Base-by-base conservation (phyloP, 1,284 basidiomycete genomes). In the Veloboletus limbatus region DNA sequence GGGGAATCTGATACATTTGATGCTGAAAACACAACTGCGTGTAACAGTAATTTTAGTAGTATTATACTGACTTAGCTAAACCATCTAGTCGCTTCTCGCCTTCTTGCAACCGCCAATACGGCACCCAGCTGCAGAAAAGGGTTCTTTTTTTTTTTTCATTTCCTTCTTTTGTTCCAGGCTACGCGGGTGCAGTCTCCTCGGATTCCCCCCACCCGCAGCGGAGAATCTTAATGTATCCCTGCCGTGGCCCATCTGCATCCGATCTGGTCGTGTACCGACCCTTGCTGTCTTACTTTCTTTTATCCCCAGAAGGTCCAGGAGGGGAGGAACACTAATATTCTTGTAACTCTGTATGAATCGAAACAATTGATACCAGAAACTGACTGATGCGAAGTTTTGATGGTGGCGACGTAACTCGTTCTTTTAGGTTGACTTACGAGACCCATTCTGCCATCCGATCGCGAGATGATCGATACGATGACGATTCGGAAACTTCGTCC, bases 11-110 rank as follows among this genome's bases (percentile, higher is more conserved):
- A 51, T 47, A 47, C 39, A 45, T 41, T 42, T 48, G 47, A 48
- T 51, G 56, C 48, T 45, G 49, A 54, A 49, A 52, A 53, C 51
- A 43, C 45, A 42, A 25, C 37, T 35, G 56, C 57, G 62, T 65
- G 61, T 63, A 64, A 51, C 59, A 62, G 47, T 65, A 65, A 53
- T 65, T 64, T 52, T 62, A 60, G 59, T 62, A 63, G 58, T 66
- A 64, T 58, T 46, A 51, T 63, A 64, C 63, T 51, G 59, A 65
- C 62, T 62, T 57, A 56, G 42, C 50, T 63, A 63, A 66, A 48
- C 57, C 51, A 53, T 48, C 57, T 66, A 66, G 62, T 67, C 41
- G 45, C 48, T 43, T 54, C 43, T 47, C 49, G 40, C 43, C 63
- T 65, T 65, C 55, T 66, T 66, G 60, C 56, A 48, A 43, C 49